Evolutionary conservation across 2,329 filamentous ascomycete species (phyloP), one percentile per base, ranked within the genome.

Genomic region (Colletotrichum tropicale): DNA sequence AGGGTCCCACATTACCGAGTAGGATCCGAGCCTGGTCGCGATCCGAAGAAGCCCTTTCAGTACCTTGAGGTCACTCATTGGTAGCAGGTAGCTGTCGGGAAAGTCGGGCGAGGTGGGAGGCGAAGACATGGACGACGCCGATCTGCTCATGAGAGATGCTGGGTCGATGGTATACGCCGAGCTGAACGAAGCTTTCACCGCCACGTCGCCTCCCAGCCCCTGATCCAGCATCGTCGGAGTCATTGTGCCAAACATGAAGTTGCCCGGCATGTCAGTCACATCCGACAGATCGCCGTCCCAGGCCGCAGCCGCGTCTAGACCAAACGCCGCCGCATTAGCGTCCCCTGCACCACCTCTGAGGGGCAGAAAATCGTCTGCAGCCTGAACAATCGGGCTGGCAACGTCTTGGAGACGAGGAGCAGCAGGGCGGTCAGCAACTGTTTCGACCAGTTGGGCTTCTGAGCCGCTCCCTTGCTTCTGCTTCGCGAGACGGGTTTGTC

Each of bases 81-180:
- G 86, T 8, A 91, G 82, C 64, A 85, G 82, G 77, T 87, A 88
- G 62, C 87, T 89, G 80, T 91, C 89, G 2, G 86, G 83, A 70
- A 85, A 85, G 48, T 43, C 32, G 18, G 79, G n/a, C 12, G 43
- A 72, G 13, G 76, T 68, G 13, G 48, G 21, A n/a, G 48, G 24
- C 24, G 67, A 34, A 8, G 80, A 78, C 8, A 80, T 76, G 7
- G 79, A 38, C 18, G 72, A 34, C 8, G 71, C 30, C 28, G 26
- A 38, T 30, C 36, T 32, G 12, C 15, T 38, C 62, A 72, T 48
- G 34, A 74, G 55, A n/a, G 48, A 66, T 15, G 74, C 64, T n/a
- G 76, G 76, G 38, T 77, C 38, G 48, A 77, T 66, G 8, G 76
- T 77, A 13, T 69, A 65, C 15, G 66, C 55, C 21, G 65, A 48